These are phyloP conservation scores for Pleurotus giganteus DNA, from an alignment of 768 basidiomycete genomes.

Conservation along the genomic window DNA sequence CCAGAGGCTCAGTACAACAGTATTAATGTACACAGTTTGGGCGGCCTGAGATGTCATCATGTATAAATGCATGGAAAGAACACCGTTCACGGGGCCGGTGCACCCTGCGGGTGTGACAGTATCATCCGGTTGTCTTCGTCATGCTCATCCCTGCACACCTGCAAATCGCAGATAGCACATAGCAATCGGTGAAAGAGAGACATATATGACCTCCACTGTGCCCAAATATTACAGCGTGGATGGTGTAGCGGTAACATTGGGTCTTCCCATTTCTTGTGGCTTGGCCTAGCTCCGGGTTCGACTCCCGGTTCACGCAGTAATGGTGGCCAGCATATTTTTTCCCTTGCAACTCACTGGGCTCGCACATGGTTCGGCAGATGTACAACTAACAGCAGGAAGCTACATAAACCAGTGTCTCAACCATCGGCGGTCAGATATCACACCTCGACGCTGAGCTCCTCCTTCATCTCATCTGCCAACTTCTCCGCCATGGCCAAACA, in stretches of 20 bases:
- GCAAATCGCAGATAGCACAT: conserved; percentile 2
- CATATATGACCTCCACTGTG: background rate
- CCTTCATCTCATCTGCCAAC: conserved; percentile 31
- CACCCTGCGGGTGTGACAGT: no score
- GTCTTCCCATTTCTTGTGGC: conserved; percentile 58
- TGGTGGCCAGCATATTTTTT: no score
- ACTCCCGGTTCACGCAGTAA: conserved; percentile 49
- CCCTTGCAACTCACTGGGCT: no score
- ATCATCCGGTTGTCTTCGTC: no score
- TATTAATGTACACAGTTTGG: no score
- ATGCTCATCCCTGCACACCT: no score
- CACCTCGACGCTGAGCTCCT: conserved; percentile 13
- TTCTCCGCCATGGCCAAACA: conserved; percentile 33
- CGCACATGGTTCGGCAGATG: no score
- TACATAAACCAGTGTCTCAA: background rate
- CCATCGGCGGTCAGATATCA: background rate
- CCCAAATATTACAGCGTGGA: conserved; percentile 27
- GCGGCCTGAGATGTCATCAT: no score
- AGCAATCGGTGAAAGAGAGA: background rate
- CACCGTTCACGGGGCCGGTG: no score
- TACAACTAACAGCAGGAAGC: no score
- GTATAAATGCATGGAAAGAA: no score
- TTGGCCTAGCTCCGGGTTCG: conserved; percentile 54
- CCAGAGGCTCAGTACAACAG: background rate
- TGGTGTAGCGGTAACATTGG: conserved; percentile 86